A percentile compares a stretch with the other conserved stretches of the same genome.
phyloP scores from a whole-genome alignment of 805 yeast genomes.

The Teunomyces funiuensis region DNA sequence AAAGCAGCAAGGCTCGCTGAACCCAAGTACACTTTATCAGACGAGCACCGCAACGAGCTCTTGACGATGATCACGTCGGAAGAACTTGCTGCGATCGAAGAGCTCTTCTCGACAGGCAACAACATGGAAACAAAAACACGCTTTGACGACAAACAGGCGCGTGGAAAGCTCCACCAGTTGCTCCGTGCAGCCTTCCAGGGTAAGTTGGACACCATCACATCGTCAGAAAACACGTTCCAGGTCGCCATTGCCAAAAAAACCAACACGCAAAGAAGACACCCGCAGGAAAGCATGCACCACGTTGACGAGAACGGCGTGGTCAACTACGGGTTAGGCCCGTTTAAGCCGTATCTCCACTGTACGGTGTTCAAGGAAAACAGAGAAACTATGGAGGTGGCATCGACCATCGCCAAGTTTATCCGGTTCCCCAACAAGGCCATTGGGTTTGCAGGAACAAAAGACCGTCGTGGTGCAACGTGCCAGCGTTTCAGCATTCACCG shows the following conservation, averaged over 20 bases:
- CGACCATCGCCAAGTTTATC: constrained; percentile 67
- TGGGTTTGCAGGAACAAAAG: constrained; percentile 93
- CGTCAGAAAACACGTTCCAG: constrained; percentile 62
- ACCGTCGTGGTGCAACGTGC: constrained; percentile 92
- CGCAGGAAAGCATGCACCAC: constrained; percentile 38
- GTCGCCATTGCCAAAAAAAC: constrained; percentile 52
- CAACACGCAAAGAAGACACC: constrained; percentile 37
- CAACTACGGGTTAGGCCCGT: constrained; percentile 73
- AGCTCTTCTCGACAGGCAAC: constrained; percentile 53
- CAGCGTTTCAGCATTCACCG: constrained; percentile 73
- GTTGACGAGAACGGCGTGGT: constrained; percentile 52
- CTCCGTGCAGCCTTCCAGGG: constrained; percentile 72
- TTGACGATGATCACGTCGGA: constrained; percentile 57
- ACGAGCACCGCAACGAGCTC: constrained; percentile 49
- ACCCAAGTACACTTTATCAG: constrained; percentile 43
- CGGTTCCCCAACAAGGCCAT: constrained; percentile 70
- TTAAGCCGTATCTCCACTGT: constrained; percentile 68
- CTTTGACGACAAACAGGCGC: constrained; percentile 65
- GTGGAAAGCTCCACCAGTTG: constrained; percentile 78
- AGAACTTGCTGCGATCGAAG: constrained; percentile 56
- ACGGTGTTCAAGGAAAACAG: constrained; percentile 89
- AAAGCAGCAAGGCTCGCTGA: constrained; percentile 22
- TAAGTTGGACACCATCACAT: constrained; percentile 76
- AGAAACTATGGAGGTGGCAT: constrained; percentile 95
- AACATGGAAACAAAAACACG: constrained; percentile 56